phyloP scores from a whole-genome alignment of 1,284 basidiomycete species.

The Tilletia walkeri region DNA sequence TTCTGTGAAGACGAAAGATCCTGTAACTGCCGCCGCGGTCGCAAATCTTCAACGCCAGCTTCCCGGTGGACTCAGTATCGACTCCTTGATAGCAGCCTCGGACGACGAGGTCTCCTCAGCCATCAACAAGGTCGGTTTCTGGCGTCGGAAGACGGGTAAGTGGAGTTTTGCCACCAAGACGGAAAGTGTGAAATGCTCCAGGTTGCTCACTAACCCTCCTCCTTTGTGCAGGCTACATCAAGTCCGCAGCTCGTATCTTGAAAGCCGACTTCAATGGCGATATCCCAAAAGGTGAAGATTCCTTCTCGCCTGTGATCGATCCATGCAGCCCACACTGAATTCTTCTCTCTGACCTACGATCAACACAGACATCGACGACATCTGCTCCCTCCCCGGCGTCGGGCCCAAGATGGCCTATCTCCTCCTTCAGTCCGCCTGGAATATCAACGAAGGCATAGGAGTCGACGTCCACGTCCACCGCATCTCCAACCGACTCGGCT shows the following conservation, averaged over 20 bases:
- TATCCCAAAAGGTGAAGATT: conserved; percentile 28
- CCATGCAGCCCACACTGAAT: neutral
- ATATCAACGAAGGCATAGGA: conserved; percentile 82
- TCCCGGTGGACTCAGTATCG: conserved; percentile 73
- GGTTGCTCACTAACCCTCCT: neutral
- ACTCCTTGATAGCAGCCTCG: conserved; percentile 69
- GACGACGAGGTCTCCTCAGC: conserved; percentile 67
- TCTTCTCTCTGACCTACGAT: neutral
- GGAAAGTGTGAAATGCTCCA: neutral
- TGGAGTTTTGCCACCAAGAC: too few relatives aligned
- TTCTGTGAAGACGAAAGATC: conserved; percentile 70
- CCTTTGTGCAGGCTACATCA: conserved; percentile 30
- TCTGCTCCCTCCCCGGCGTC: conserved; percentile 49
- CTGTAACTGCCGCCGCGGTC: conserved; percentile 73
- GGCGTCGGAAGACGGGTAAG: conserved; percentile 74
- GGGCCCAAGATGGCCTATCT: conserved; percentile 57
- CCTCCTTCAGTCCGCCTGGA: conserved; percentile 77
- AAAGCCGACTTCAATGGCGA: conserved; percentile 37
- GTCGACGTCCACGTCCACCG: conserved; percentile 95
- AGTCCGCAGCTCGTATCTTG: conserved; percentile 35
- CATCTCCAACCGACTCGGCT: conserved; percentile 85
- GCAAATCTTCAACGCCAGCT: conserved; percentile 70
- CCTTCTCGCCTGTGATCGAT: neutral
- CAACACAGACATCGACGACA: conserved; percentile 37
- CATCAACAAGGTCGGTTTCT: conserved; percentile 89